A percentile compares a stretch with the other conserved stretches of the same genome.
Conservation (phyloP, 192 early-diverging fungal species). For the Umbelopsis isabellina region DNA sequence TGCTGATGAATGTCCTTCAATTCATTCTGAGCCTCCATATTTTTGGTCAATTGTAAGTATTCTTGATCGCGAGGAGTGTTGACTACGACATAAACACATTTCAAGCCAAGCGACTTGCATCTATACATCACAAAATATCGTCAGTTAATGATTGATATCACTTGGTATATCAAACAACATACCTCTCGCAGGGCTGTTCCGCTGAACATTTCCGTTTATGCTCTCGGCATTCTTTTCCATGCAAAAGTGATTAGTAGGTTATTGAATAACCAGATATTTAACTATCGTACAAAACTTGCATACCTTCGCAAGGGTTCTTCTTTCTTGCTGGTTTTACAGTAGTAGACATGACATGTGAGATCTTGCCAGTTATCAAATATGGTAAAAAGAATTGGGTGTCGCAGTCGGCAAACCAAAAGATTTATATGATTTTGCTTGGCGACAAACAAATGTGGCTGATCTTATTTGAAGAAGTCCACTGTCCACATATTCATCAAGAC, state of each 20-base stretch:
- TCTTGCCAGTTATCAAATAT: not conserved
- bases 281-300: not conserved
- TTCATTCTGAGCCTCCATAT: conserved; percentile 1
- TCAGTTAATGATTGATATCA: not conserved
- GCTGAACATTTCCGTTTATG: conserved; percentile 10
- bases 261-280: not conserved
- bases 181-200: conserved; percentile 15
- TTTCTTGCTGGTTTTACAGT: not conserved
- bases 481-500: not conserved
- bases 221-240: not conserved
- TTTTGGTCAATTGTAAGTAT: not conserved
- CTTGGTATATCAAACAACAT: not conserved
- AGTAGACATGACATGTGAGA: conserved; percentile 1
- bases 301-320: conserved; percentile 18
- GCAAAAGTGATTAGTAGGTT: too few relatives aligned
- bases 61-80: conserved; percentile 12
- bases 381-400: not conserved
- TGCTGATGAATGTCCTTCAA: not conserved
- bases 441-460: too few relatives aligned
- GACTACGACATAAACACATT: conserved; percentile 1
- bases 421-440: too few relatives aligned
- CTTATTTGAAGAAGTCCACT: too few relatives aligned
- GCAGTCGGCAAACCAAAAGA: not conserved
- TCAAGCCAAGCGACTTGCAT: not conserved
- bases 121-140: not conserved